These are phyloP conservation scores for Nakaseomyces glabratus DNA, from an alignment of 1,139 yeast genomes.

Conservation along the genomic window DNA sequence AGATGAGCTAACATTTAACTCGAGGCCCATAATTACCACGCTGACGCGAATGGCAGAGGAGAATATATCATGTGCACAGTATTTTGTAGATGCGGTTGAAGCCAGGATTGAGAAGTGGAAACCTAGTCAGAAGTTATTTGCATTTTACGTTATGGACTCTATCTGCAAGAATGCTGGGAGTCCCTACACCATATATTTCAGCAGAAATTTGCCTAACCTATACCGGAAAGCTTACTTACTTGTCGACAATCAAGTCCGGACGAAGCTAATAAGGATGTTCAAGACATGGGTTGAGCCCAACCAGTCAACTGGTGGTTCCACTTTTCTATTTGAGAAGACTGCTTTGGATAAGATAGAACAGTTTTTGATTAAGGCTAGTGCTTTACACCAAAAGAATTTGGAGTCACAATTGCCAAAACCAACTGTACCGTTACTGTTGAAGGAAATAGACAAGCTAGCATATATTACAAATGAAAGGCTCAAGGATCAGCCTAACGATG, in stretches of 20 bases:
- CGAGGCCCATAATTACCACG: slow-evolving; percentile 79
- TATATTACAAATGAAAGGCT: slow-evolving; percentile 34
- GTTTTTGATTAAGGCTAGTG: slow-evolving; percentile 55
- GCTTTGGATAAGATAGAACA: slow-evolving; percentile 66
- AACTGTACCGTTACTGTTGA: slow-evolving; percentile 25
- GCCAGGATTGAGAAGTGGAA: slow-evolving; percentile 55
- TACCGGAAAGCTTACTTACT: slow-evolving; percentile 71
- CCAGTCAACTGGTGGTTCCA: slow-evolving; percentile 34
- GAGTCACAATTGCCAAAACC: slow-evolving; percentile 27
- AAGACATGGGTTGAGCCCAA: slow-evolving; percentile 77
- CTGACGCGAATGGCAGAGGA: slow-evolving; percentile 86
- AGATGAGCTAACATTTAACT: slow-evolving; percentile 74
- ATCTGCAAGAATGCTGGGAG: slow-evolving; percentile 84
- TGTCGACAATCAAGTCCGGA: slow-evolving; percentile 67
- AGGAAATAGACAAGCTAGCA: slow-evolving; percentile 36
- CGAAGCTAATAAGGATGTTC: slow-evolving; percentile 65
- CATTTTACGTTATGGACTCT: slow-evolving; percentile 82
- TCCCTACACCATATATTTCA: slow-evolving; percentile 74
- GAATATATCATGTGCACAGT: slow-evolving; percentile 64
- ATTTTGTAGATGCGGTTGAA: slow-evolving; percentile 66
- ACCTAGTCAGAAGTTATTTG: slow-evolving; percentile 76
- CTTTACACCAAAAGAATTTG: slow-evolving; percentile 31
- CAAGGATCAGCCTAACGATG: slow-evolving; percentile 33
- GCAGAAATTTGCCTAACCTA: slow-evolving; percentile 32
- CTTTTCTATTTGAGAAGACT: slow-evolving; percentile 52